A percentile compares a stretch with the other conserved stretches of the same genome.
Conservation (phyloP, 306 rosid species). For the Gastrolobium bilobum region DNA sequence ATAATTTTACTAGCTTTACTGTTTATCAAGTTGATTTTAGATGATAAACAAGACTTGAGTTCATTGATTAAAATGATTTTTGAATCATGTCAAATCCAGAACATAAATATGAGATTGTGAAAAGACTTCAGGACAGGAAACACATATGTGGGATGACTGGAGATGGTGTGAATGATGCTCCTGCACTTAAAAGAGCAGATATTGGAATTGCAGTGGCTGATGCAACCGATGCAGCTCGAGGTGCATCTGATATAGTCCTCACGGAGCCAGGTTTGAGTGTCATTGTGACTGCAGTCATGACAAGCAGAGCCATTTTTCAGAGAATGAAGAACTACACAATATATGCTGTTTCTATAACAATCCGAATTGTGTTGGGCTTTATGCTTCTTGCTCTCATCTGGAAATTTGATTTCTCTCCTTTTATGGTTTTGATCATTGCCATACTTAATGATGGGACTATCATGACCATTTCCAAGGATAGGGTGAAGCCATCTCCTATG, state of each 20-base stretch:
- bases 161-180: constrained; percentile 97
- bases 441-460: constrained; percentile 93
- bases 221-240: constrained; percentile 94
- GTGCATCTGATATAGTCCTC: constrained; percentile 91
- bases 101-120: constrained; percentile 92
- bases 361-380: constrained; percentile 84
- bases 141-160: constrained; percentile 97
- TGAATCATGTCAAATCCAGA: constrained; percentile 58
- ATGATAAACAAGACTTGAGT: neutral
- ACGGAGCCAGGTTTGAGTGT: constrained; percentile 96
- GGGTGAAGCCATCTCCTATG: constrained; percentile 92
- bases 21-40: neutral
- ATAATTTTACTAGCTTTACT: no score
- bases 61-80: neutral
- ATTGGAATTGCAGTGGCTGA: constrained; percentile 96
- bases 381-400: constrained; percentile 88
- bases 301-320: constrained; percentile 92
- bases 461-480: constrained; percentile 94
- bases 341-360: constrained; percentile 90
- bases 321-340: constrained; percentile 97
- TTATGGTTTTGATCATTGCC: constrained; percentile 91
- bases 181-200: constrained; percentile 85
- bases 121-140: constrained; percentile 78
- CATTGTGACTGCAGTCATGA: constrained; percentile 84
- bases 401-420: constrained; percentile 96